These are phyloP conservation scores for Chaetomium globosum DNA, from an alignment of 2,329 filamentous ascomycete genomes.

Conservation along the genomic window DNA sequence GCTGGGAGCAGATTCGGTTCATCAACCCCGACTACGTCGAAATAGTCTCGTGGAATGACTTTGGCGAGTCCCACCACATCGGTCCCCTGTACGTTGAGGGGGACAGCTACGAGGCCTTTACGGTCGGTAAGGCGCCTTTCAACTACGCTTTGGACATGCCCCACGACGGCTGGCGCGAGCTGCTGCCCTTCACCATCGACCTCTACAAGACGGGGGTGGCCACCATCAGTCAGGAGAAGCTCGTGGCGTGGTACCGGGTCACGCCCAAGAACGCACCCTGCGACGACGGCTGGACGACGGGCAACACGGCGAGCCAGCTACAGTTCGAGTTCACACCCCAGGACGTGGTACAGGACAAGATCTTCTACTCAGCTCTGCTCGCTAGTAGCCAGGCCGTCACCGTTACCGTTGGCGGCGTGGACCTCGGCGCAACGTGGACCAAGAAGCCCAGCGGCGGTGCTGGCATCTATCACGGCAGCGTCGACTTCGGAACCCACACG, in stretches of 20 bases:
- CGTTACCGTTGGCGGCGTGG: conserved; percentile 41
- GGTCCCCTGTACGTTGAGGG: conserved; percentile 46
- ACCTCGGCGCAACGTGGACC: conserved; percentile 34
- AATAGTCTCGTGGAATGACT: conserved; percentile 55
- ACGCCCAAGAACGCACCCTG: conserved; percentile 37
- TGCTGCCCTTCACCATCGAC: conserved; percentile 55
- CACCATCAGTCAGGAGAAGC: conserved; percentile 39
- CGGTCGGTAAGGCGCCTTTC: conserved; percentile 50
- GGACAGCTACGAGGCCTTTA: conserved; percentile 40
- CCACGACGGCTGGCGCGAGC: conserved; percentile 54
- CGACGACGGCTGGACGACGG: conserved; percentile 41
- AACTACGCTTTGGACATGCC: conserved; percentile 52
- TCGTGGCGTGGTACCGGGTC: conserved; percentile 44
- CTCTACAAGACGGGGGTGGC: conserved; percentile 50
- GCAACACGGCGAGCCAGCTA: conserved; percentile 38
- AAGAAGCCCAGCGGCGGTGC: conserved; percentile 38
- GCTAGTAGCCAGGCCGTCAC: conserved; percentile 37
- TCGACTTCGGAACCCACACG: conserved; percentile 34
- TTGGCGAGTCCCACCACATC: conserved; percentile 58
- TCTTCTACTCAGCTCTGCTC: conserved; percentile 44
- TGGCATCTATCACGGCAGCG: conserved; percentile 43
- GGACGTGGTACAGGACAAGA: conserved; percentile 31
- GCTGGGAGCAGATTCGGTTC: conserved; percentile 57
- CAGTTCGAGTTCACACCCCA: conserved; percentile 34
- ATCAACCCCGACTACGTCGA: conserved; percentile 32